A percentile compares a stretch with the other conserved stretches of the same genome.
Evolutionary conservation across 2,329 filamentous ascomycete species (phyloP).

Genomic region (Laburnicola sp.): DNA sequence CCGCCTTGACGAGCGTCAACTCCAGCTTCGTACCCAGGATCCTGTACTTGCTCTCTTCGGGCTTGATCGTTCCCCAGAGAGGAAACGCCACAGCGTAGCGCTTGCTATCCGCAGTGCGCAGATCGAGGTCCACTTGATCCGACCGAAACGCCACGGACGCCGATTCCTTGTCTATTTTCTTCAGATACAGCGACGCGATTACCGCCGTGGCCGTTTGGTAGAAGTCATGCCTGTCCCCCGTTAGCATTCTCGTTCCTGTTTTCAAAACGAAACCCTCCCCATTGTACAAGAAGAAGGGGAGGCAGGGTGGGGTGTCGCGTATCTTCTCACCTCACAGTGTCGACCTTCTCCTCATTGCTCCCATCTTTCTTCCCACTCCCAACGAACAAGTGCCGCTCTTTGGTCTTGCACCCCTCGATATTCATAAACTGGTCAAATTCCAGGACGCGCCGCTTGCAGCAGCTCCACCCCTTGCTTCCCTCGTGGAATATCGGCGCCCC

Average conservation of each 20-base stretch:
- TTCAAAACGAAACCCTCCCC: slow-evolving; percentile 11
- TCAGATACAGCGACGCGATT: slow-evolving; percentile 90
- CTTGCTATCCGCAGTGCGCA: slow-evolving; percentile 85
- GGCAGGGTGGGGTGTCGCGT: not conserved
- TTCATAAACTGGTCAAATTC: slow-evolving; percentile 99
- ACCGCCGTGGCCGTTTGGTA: slow-evolving; percentile 88
- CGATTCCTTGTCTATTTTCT: slow-evolving; percentile 87
- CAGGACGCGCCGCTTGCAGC: slow-evolving; percentile 91
- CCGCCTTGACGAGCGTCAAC: slow-evolving; percentile 71
- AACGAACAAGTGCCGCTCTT: slow-evolving; percentile 80
- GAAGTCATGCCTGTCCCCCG: slow-evolving; percentile 73
- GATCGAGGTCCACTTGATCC: slow-evolving; percentile 70
- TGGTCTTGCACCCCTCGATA: slow-evolving; percentile 86
- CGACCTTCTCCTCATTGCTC: slow-evolving; percentile 78
- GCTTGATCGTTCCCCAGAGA: slow-evolving; percentile 76
- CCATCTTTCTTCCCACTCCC: slow-evolving; percentile 68
- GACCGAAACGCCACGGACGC: slow-evolving; percentile 72
- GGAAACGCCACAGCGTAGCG: slow-evolving; percentile 74
- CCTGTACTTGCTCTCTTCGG: slow-evolving; percentile 74
- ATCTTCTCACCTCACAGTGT: slow-evolving; percentile 68
- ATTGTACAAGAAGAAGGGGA: not conserved
- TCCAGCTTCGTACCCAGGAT: slow-evolving; percentile 90
- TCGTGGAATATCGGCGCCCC: slow-evolving; percentile 94
- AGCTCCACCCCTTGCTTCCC: slow-evolving; percentile 95
- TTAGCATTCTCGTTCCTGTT: slow-evolving; percentile 1